Evolutionary conservation across 495 filamentous ascomycete genomes (phyloP).

Genomic region (Daldinia concentrica): DNA sequence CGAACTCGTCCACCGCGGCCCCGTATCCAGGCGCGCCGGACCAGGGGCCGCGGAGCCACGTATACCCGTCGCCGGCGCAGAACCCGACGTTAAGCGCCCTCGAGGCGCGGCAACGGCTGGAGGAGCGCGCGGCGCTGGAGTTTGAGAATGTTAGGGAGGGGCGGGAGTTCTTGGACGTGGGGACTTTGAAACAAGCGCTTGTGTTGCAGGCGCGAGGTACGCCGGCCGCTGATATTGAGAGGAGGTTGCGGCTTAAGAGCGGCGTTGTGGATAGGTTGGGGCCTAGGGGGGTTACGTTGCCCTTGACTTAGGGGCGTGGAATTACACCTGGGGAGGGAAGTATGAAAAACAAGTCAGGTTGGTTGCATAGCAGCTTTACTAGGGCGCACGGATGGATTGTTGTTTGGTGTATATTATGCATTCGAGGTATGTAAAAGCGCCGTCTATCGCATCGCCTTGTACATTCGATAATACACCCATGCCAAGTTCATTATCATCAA

Average conservation of each 20-base stretch:
- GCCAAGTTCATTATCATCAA: conserved; percentile 7
- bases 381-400: background rate
- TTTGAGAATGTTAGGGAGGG: conserved; percentile 47
- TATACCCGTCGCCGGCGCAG: conserved; percentile 42
- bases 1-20: conserved; percentile 55
- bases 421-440: conserved; percentile 34
- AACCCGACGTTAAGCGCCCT: conserved; percentile 56
- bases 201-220: conserved; percentile 47
- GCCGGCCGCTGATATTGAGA: conserved; percentile 49
- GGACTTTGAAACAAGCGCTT: conserved; percentile 50
- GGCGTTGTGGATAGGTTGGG: conserved; percentile 55
- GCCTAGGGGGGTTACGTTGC: conserved; percentile 42
- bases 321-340: background rate
- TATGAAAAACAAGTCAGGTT: background rate
- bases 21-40: conserved; percentile 25
- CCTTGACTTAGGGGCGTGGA: background rate
- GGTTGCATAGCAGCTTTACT: background rate
- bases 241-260: conserved; percentile 47
- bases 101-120: conserved; percentile 50
- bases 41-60: conserved; percentile 23
- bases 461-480: conserved; percentile 28
- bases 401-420: conserved; percentile 22
- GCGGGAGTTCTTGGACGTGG: conserved; percentile 53
- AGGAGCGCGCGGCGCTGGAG: conserved; percentile 51
- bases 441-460: conserved; percentile 24